Percentiles rank a stretch among this genome's conserved stretches.
These are phyloP conservation scores for Glycyrrhiza uralensis DNA, from an alignment of 306 rosid genomes.

Conservation along the genomic window DNA sequence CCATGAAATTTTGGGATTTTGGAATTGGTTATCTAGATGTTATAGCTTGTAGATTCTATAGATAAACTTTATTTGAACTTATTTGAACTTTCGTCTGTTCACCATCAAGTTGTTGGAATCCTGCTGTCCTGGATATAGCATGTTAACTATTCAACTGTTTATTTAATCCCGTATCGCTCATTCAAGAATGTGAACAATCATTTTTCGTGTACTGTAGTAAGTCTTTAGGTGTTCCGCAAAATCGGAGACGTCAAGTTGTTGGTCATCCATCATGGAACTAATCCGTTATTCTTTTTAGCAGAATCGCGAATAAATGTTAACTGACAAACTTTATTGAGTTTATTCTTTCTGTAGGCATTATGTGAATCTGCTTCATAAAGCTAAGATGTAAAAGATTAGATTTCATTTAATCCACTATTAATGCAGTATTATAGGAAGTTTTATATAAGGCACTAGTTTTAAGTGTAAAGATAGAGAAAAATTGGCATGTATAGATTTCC, in stretches of 20 bases:
- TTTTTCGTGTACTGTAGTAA: neutral
- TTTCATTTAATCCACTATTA: neutral
- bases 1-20: slow-evolving; percentile 19
- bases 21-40: slow-evolving; percentile 19
- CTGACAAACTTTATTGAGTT: neutral
- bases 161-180: neutral
- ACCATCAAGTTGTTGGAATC: slow-evolving; percentile 2
- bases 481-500: neutral
- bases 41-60: slow-evolving; percentile 24
- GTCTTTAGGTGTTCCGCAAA: neutral
- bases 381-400: neutral
- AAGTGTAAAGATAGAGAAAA: neutral
- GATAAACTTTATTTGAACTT: slow-evolving; percentile 11
- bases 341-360: neutral
- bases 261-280: slow-evolving; percentile 6
- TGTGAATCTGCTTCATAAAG: slow-evolving; percentile 11
- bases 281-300: neutral
- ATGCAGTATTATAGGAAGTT: neutral
- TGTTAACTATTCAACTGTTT: neutral
- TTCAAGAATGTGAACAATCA: neutral
- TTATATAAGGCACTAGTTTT: neutral
- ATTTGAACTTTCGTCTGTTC: slow-evolving; percentile 17
- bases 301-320: neutral
- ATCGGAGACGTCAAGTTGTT: slow-evolving; percentile 19
- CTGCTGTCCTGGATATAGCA: neutral